These are phyloP conservation scores for Penicillium alfredii DNA, from an alignment of 495 filamentous ascomycete genomes.

Conservation along the genomic window DNA sequence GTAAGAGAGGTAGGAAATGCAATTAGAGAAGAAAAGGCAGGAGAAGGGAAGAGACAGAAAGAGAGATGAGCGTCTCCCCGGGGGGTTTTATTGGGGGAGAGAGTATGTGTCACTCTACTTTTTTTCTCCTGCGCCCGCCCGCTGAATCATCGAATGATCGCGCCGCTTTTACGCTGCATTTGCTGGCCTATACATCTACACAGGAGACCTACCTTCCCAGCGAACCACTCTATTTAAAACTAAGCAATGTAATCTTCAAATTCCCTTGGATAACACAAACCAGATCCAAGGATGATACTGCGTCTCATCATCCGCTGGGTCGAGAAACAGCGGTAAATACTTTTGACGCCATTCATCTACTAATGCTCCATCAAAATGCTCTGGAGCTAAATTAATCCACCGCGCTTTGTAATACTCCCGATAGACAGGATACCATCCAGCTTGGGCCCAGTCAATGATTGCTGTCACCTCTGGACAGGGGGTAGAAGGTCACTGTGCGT, in stretches of 20 bases:
- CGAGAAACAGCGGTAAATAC: constrained; percentile 20
- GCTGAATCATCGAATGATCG: constrained; percentile 8
- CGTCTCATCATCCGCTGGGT: constrained; percentile 21
- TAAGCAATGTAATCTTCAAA: too few species aligned
- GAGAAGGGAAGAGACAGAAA: not conserved
- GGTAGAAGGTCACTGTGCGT: constrained; percentile 36
- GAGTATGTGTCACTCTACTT: constrained; percentile 10
- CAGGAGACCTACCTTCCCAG: too few species aligned
- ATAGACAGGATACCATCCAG: constrained; percentile 41
- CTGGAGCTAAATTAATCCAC: constrained; percentile 6
- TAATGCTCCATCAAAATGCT: constrained; percentile 12
- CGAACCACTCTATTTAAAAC: too few species aligned
- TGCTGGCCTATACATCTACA: constrained; percentile 8
- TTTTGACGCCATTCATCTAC: constrained; percentile 20
- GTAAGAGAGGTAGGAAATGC: constrained; percentile 2
- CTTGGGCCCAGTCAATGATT: constrained; percentile 38
- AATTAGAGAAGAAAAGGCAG: constrained; percentile 3
- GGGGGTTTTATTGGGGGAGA: constrained; percentile 1
- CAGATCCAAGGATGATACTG: constrained; percentile 17
- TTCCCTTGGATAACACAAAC: constrained; percentile 17
- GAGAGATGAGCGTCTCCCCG: constrained; percentile 8
- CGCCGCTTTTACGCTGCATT: constrained; percentile 1
- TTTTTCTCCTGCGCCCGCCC: not conserved
- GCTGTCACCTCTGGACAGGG: constrained; percentile 23
- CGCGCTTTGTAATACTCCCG: too few species aligned